Percentiles rank a stretch among this genome's conserved stretches.
Conservation (phyloP, 169 alveolate genomes). For the Plasmodium yoelii region DNA sequence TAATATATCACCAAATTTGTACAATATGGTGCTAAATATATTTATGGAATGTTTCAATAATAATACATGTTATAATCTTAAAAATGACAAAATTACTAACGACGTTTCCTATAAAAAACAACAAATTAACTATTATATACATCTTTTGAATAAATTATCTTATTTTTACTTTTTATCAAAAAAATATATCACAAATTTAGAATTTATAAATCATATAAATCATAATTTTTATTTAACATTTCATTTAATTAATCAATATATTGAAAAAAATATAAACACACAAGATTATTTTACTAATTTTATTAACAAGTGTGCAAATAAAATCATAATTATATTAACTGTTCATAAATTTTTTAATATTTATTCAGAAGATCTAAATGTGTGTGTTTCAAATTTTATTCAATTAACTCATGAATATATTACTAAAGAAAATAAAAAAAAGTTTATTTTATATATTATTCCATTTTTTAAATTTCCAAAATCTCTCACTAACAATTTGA, state of each 20-base stretch:
- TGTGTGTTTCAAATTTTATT: conserved; percentile 33
- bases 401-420: conserved; percentile 21
- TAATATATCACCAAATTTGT: conserved; percentile 8
- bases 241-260: conserved; percentile 23
- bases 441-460: conserved; percentile 22
- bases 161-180: conserved; percentile 52
- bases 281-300: conserved; percentile 32
- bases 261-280: conserved; percentile 43
- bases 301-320: conserved; percentile 51
- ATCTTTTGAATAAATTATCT: conserved; percentile 44
- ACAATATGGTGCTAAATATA: conserved; percentile 6
- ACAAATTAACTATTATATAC: conserved; percentile 15
- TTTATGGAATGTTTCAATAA: conserved; percentile 34
- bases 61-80: conserved; percentile 3
- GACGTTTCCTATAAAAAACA: background rate
- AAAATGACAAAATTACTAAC: background rate
- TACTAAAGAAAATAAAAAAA: conserved; percentile 41
- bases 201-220: conserved; percentile 56
- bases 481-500: background rate
- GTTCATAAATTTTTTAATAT: conserved; percentile 43
- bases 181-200: conserved; percentile 46
- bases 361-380: conserved; percentile 32
- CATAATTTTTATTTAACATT: conserved; percentile 43
- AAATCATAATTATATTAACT: conserved; percentile 26
- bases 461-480: conserved; percentile 42